phyloP scores from a whole-genome alignment of 2,329 filamentous ascomycete genomes.

The Colletotrichum sansevieriae region DNA sequence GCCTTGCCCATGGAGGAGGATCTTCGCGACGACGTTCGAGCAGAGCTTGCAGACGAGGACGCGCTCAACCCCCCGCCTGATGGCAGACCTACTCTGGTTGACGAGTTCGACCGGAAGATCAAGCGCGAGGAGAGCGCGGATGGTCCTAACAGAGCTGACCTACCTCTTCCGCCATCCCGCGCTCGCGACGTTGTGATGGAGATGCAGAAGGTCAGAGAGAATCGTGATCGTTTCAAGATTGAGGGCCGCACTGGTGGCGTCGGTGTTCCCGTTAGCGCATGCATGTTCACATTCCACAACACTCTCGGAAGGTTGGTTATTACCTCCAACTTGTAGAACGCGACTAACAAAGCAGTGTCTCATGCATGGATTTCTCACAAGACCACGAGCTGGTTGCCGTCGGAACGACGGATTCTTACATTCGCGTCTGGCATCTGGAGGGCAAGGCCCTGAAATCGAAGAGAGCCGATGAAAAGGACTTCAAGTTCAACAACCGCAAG shows the following conservation, averaged over 20 bases:
- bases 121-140: conserved; percentile 93
- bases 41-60: conserved; percentile 89
- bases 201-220: conserved; percentile 92
- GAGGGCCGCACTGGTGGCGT: conserved; percentile 86
- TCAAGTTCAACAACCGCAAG: conserved; percentile 74
- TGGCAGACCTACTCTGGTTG: conserved; percentile 80
- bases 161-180: conserved; percentile 89
- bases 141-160: conserved; percentile 79
- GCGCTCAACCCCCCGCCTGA: conserved; percentile 77
- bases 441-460: conserved; percentile 83
- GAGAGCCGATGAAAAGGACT: conserved; percentile 68
- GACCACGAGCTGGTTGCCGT: conserved; percentile 89
- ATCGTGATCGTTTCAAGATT: conserved; percentile 91
- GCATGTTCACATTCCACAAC: conserved; percentile 99
- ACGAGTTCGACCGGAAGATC: conserved; percentile 88
- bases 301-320: conserved; percentile 83
- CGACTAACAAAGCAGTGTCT: conserved; percentile 69
- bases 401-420: conserved; percentile 94
- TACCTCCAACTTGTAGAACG: not conserved
- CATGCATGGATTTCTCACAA: conserved; percentile 95
- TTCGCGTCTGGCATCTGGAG: conserved; percentile 92
- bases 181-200: conserved; percentile 94
- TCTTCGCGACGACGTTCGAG: conserved; percentile 85
- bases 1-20: conserved; percentile 86
- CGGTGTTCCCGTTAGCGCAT: conserved; percentile 86